Evolutionary conservation across 2,329 filamentous ascomycete species (phyloP).

Genomic region (Calonectria naviculata): DNA sequence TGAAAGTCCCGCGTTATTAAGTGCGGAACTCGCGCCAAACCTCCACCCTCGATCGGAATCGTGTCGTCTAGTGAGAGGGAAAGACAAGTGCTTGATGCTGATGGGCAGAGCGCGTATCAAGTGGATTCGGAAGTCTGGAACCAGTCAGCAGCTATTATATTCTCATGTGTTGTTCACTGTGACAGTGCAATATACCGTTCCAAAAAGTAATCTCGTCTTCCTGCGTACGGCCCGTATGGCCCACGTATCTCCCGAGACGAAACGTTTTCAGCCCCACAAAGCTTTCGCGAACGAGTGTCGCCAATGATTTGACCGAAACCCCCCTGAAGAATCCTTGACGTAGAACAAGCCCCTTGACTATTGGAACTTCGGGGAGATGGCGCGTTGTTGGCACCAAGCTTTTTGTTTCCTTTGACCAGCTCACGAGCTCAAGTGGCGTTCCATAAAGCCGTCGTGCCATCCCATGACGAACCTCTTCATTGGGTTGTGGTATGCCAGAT

Average conservation of each 20-base stretch:
- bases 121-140: slow-evolving; percentile 10
- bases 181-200: neutral
- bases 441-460: slow-evolving; percentile 14
- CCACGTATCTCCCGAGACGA: slow-evolving; percentile 11
- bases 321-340: slow-evolving; percentile 14
- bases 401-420: neutral
- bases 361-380: slow-evolving; percentile 14
- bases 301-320: slow-evolving; percentile 15
- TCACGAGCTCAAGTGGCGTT: slow-evolving; percentile 20
- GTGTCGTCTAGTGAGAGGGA: neutral
- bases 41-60: neutral
- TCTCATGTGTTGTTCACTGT: too few relatives aligned
- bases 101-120: slow-evolving; percentile 18
- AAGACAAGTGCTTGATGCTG: slow-evolving; percentile 5
- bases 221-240: neutral
- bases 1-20: too few relatives aligned
- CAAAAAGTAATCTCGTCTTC: neutral
- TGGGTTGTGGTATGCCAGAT: neutral
- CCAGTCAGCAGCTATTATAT: neutral
- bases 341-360: slow-evolving; percentile 24
- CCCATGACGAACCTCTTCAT: neutral
- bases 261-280: slow-evolving; percentile 21
- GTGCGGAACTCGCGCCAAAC: too few relatives aligned
- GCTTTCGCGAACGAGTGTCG: slow-evolving; percentile 24
- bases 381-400: neutral